phyloP scores from a whole-genome alignment of 108 stramenopile species.

The Pseudonitzschia multiseries region DNA sequence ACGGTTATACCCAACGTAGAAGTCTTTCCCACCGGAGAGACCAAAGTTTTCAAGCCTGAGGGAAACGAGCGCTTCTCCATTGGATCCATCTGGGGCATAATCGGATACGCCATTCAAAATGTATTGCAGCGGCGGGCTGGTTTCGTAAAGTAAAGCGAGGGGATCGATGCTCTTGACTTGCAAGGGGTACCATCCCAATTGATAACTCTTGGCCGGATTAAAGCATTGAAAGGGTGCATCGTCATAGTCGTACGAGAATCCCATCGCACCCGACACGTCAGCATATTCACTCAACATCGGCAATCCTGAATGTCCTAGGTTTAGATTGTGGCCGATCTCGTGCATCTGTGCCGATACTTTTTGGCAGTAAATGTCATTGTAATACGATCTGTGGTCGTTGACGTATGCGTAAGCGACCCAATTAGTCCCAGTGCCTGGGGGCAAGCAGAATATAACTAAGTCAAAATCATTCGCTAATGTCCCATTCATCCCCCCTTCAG shows the following conservation, averaged over 20 bases:
- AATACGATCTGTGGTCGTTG: conserved; percentile 35
- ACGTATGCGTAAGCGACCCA: conserved; percentile 52
- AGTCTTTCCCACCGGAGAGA: neutral
- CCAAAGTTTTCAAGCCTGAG: conserved; percentile 3
- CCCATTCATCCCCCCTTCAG: neutral
- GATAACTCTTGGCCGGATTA: conserved; percentile 58
- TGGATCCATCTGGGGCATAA: neutral
- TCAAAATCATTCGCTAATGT: conserved; percentile 13
- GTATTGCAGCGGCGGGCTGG: neutral
- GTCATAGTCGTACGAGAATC: conserved; percentile 28
- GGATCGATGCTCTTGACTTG: neutral
- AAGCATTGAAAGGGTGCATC: conserved; percentile 42
- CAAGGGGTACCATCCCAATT: conserved; percentile 53
- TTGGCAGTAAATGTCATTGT: conserved; percentile 55
- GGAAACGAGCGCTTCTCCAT: conserved; percentile 1
- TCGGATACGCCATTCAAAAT: conserved; percentile 1
- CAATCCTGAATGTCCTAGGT: neutral
- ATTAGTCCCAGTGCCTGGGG: conserved; percentile 25
- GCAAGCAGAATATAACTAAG: conserved; percentile 66
- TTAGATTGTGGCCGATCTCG: neutral
- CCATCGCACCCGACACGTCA: conserved; percentile 56
- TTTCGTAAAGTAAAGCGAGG: neutral
- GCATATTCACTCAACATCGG: conserved; percentile 39
- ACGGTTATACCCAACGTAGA: conserved; percentile 46
- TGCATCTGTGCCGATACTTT: conserved; percentile 27